phyloP scores from a whole-genome alignment of 1,284 basidiomycete genomes.

The Sporisorium exsertum region DNA sequence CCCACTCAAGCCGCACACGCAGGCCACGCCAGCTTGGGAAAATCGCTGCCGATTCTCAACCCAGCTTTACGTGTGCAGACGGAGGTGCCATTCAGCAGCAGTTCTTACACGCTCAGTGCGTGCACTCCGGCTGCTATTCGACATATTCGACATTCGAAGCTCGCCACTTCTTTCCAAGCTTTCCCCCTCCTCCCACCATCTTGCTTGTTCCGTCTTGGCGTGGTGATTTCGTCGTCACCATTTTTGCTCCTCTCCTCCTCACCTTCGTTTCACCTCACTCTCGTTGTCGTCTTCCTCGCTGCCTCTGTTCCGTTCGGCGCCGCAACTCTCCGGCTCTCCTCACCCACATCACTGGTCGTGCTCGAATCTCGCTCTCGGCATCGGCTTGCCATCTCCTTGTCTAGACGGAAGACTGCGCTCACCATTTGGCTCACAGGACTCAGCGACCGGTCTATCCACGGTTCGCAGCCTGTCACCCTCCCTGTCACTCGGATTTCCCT shows the following conservation, averaged over 20 bases:
- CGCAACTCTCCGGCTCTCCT: background rate
- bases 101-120: too few species aligned
- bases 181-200: background rate
- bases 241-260: constrained; percentile 19
- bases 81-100: too few species aligned
- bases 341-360: background rate
- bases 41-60: background rate
- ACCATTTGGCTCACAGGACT: background rate
- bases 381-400: background rate
- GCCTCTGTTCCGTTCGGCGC: background rate
- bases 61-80: constrained; percentile 3
- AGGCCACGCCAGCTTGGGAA: background rate
- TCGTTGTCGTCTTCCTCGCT: background rate
- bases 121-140: too few species aligned
- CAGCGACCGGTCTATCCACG: background rate
- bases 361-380: background rate
- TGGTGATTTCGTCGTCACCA: constrained; percentile 4
- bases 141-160: too few species aligned
- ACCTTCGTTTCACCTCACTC: background rate
- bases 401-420: background rate
- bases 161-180: background rate
- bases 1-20: constrained; percentile 1
- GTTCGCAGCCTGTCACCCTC: background rate
- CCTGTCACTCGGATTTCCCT: background rate
- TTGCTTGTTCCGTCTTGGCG: constrained; percentile 24